Base-by-base conservation (phyloP, 2,329 filamentous ascomycete species). In the Pseudogymnoascus sp. region DNA sequence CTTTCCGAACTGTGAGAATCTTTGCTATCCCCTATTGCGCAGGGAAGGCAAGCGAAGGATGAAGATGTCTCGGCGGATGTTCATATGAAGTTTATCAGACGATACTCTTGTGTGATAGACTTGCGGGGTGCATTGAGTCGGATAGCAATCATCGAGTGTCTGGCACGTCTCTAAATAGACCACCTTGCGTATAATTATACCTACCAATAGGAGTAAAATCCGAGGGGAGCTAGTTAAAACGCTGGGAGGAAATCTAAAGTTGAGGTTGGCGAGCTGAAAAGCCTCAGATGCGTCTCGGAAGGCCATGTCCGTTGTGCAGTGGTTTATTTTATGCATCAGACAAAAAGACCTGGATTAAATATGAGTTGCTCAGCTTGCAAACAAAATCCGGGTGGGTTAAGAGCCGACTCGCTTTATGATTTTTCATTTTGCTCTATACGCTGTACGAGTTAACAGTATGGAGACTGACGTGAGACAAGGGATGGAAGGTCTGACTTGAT, bases 51-150 rank as follows among this genome's bases (percentile, higher is more conserved):
- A 35, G n/a, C 49, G 49, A 55, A 55, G 49, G 49, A 55, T 55
- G 9, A 33, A 19, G 28, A 19, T 55, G 49, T 55, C 28, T 55
- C 49, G 49, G 49, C n/a, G n/a, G n/a, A 55, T 22, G 49, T 35
- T 55, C 49, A 33, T 55, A 55, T 55, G n/a, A 7, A 33, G 49
- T 55, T 55, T 55, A 55, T 35, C 49, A 22, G 49, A 14, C 28
- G 28, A 8, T 12, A 5, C 49, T 35, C 49, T 55, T 33, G 28
- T 55, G 49, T 35, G n/a, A 35, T 55, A 33, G 28, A 12, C 49
- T 55, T 55, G 28, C 49, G 49, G 49, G 49, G 49, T 55, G 49
- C 49, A 11, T 55, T 55, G 49, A 55, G 49, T 35, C 49, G 49
- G 49, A 22, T 55, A 55, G 49, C 28, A 55, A 55, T 55, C 49